Evolutionary conservation across 2,329 filamentous ascomycete species (phyloP), one percentile per base, ranked within the genome.

Genomic region (Fusarium nygamai): DNA sequence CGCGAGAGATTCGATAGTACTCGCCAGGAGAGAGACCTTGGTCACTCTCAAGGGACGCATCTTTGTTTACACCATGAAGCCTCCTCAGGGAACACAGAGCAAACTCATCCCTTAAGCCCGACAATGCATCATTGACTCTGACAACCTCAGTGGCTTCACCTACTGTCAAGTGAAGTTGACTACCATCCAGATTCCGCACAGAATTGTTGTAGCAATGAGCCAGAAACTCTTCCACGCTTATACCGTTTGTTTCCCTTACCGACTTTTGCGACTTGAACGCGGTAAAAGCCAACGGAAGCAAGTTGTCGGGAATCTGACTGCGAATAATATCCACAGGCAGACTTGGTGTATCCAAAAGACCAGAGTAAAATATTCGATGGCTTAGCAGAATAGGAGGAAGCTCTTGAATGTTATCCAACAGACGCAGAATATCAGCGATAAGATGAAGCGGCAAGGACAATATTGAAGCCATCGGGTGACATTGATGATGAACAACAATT

Each of bases 391-490:
- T 65, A 12, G 62, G 41, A 57, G 71, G 76, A 2, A 78, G 67
- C 13, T 70, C 59, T 33, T 74, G 61, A 31, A 78, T 67, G 19
- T 61, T 65, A 10, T 64, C 62, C 53, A 78, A 60, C 39, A 74
- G 48, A 14, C 62, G 36, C 19, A 78, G 67, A 44, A 78, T 76
- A 58, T 76, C 74, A 57, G 74, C 72, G 19, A 76, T 36, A 19
- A 78, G 48, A 59, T 78, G 76, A 19, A 76, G 64, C 16, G 76
- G 76, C n/a, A 78, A 54, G 22, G 76, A 74, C 13, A 64, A 60
- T 51, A 78, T 53, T 51, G 68, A 59, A 43, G 75, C 67, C 75
- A 78, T 78, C 44, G 36, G 22, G 24, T 56, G 36, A 51, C 16
- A 46, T 48, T n/a, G 9, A n/a, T 10, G 12, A n/a, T 39, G 27